phyloP scores from a whole-genome alignment of 2,329 filamentous ascomycete genomes.

The Fusarium beomiforme region DNA sequence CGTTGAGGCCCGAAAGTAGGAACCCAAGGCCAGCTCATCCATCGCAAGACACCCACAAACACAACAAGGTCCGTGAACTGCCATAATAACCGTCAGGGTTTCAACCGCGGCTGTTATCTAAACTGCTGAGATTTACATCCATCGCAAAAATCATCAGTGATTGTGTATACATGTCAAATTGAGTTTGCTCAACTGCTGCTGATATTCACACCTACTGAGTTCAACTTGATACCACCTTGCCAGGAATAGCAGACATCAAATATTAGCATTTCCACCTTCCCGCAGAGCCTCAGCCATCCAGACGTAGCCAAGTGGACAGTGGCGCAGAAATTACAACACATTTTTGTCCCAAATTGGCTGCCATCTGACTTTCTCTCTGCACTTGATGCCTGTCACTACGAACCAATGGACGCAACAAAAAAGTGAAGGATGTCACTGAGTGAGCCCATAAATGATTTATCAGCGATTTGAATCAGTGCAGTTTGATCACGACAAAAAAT shows the following conservation, averaged over 20 bases:
- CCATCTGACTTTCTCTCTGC: neutral
- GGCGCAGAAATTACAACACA: slow-evolving; percentile 3
- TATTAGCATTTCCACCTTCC: slow-evolving; percentile 22
- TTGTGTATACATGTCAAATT: neutral
- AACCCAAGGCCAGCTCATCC: slow-evolving; percentile 30
- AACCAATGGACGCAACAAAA: neutral
- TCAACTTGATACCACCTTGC: slow-evolving; percentile 33
- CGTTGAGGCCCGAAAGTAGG: slow-evolving; percentile 34
- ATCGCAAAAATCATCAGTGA: neutral
- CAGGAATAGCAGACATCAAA: slow-evolving; percentile 6
- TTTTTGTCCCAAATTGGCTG: neutral
- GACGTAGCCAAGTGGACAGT: slow-evolving; percentile 31
- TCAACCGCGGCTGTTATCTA: neutral
- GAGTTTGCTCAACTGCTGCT: neutral
- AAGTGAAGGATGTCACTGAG: neutral
- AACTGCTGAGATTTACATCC: neutral
- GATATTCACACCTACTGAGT: slow-evolving; percentile 24
- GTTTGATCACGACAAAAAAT: too few species aligned
- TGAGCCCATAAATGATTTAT: neutral
- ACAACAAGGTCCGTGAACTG: neutral
- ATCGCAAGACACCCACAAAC: slow-evolving; percentile 19
- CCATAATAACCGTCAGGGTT: neutral
- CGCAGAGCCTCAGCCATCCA: slow-evolving; percentile 39
- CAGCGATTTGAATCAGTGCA: neutral
- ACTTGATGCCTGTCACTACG: neutral